Evolutionary conservation across 83 land plant species (phyloP).

Genomic region (Thuja plicata): DNA sequence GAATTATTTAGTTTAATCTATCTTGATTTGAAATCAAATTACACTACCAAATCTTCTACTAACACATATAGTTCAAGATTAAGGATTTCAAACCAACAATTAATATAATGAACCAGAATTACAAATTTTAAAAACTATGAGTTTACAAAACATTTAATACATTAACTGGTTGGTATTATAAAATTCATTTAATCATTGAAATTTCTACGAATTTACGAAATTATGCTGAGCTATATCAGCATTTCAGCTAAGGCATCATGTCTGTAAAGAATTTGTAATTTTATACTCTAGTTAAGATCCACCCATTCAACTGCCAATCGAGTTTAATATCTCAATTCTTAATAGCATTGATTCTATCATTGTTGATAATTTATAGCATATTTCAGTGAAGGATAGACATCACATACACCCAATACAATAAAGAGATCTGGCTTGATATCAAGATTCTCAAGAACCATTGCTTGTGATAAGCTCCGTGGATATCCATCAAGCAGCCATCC

Average conservation of each 20-base stretch:
- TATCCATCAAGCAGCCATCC: conserved; percentile 99
- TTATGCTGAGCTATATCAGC: neutral
- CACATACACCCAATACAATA: conserved; percentile 71
- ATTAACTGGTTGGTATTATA: neutral
- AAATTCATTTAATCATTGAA: neutral
- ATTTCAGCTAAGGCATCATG: neutral
- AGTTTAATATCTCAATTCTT: neutral
- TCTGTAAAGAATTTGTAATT: neutral
- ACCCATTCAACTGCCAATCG: neutral
- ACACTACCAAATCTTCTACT: neutral
- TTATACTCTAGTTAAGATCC: neutral
- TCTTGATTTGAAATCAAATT: neutral
- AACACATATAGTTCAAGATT: neutral
- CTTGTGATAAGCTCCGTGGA: conserved; percentile 83
- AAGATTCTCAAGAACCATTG: conserved; percentile 69
- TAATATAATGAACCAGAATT: neutral
- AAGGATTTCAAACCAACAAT: neutral
- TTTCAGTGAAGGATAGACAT: neutral
- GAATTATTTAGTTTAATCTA: neutral
- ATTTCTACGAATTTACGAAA: neutral
- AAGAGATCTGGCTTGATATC: conserved; percentile 68
- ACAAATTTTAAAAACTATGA: neutral
- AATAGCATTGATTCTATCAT: neutral
- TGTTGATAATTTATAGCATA: neutral
- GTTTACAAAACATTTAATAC: neutral